Evolutionary conservation across 495 filamentous ascomycete species (phyloP), one percentile per base, ranked within the genome.

Genomic region (Neurospora sp.): DNA sequence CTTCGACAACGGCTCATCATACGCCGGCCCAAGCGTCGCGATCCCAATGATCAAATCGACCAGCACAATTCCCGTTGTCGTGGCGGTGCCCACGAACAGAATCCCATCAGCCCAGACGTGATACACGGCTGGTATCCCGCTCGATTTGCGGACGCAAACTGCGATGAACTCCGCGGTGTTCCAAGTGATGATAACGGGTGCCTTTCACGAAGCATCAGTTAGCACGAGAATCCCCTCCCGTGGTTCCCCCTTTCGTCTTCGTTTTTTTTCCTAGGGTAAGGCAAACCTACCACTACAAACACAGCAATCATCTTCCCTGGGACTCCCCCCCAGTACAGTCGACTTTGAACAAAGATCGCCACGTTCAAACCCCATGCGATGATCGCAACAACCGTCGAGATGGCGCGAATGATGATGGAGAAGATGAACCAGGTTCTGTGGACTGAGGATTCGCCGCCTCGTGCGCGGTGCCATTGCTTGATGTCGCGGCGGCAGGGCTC

Each of bases 401-500:
- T 35, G 35, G 40, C 70, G 8, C 77, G 72, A n/a, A 79, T 72
- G 70, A 76, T 39, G 23, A 76, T 9, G 46, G 59, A 71, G n/a
- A 66, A 70, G 40, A 73, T 42, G 44, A 78, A 77, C 54, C 54
- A 66, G 27, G 54, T 18, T 27, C 54, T 35, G 14, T 66, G 54
- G 54, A 6, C 54, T 66, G 54, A 10, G 2, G 14, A 18, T 18
- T 69, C 70, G 31, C 54, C 71, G n/a, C 75, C 40, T 16, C 69
- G 70, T 4, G 70, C 39, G 70, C 72, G 70, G 23, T 72, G 39
- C 18, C 73, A 54, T 39, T 74, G 20, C n/a, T 72, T 18, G 31
- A 75, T 71, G 16, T 72, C 71, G 76, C 78, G 79, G 69, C 79
- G 78, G 3, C 62, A 12, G 11, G 75, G 73, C 39, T 80, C 74